Percentiles rank a stretch among this genome's conserved stretches.
Conservation (phyloP, 768 basidiomycete genomes). For the Podaxis sp. region DNA sequence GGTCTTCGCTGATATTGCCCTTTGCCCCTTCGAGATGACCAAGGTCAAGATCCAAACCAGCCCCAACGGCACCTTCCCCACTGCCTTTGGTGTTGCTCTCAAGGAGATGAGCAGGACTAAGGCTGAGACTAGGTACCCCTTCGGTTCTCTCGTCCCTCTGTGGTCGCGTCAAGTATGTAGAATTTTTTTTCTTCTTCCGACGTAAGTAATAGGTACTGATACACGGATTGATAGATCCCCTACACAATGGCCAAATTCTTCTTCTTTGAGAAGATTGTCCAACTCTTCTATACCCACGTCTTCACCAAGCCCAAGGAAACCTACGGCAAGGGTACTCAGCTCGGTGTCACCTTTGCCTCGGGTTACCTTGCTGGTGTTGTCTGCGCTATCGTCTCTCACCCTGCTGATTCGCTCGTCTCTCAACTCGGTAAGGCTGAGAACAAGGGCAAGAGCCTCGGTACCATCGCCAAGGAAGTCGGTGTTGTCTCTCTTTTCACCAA, state of each 20-base stretch:
- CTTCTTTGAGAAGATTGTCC: slow-evolving; percentile 89
- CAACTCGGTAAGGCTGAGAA: slow-evolving; percentile 87
- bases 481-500: slow-evolving; percentile 64
- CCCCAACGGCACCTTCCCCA: slow-evolving; percentile 71
- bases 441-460: slow-evolving; percentile 73
- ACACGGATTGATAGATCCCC: slow-evolving; percentile 57
- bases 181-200: neutral
- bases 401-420: slow-evolving; percentile 91
- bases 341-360: slow-evolving; percentile 84
- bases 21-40: slow-evolving; percentile 93
- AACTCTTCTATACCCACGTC: slow-evolving; percentile 84
- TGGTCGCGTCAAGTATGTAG: slow-evolving; percentile 76
- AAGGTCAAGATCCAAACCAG: slow-evolving; percentile 90
- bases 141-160: slow-evolving; percentile 79
- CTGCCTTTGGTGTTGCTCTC: slow-evolving; percentile 66
- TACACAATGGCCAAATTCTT: slow-evolving; percentile 99
- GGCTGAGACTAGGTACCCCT: slow-evolving; percentile 76
- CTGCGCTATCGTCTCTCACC: slow-evolving; percentile 94
- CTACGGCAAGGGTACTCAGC: slow-evolving; percentile 79
- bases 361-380: slow-evolving; percentile 96
- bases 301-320: slow-evolving; percentile 75
- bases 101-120: slow-evolving; percentile 63
- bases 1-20: slow-evolving; percentile 92
- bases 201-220: neutral
- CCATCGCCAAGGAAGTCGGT: slow-evolving; percentile 71